Evolutionary conservation across 352 stramenopile species (phyloP), one percentile per base, ranked within the genome.

Genomic region (Phytophthora fragariae): DNA sequence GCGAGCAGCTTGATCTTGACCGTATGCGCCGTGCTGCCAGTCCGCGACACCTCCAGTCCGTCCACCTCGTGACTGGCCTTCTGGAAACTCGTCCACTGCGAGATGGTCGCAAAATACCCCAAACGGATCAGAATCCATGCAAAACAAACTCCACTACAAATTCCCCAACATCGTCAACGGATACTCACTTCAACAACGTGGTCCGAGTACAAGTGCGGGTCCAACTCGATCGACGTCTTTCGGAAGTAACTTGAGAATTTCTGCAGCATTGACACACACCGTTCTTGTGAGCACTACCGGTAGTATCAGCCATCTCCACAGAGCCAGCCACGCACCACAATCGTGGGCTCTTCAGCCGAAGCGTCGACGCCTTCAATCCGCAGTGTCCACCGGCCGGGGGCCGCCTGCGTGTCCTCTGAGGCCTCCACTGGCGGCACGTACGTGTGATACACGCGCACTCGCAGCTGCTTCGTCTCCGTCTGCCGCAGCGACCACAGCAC

Each of bases 161-260:
- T 6, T 15, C 9, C 17, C 8, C 24, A 3, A 12, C 0, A 24
- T 10, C 44, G 44, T 11, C 46, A 57, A 24, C 31, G 24, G 24
- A 27, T 41, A 57, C 57, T 19, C 49, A 90, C 84, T 68, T 94
- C 85, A 57, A 93, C 83, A 57, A 90, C 77, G 37, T 88, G 82
- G 65, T 93, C 87, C 6, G 80, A 78, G 72, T 93, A 92, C 46
- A 92, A 47, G 19, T 84, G 85, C 39, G 87, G 84, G 44, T 92
- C 84, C 41, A 94, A 62, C 62, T 93, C 84, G 53, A 94, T 91
- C 37, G 84, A 88, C 27, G 76, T 77, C 66, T 94, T 94, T 41
- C 87, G 82, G 57, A 94, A 94, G 71, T 91, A 91, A 62, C 76
- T 90, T 12, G 87, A 88, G 62, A 94, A 90, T 80, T 88, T 93